phyloP scores from a whole-genome alignment of 78 protist species.

The Planoprotostelium fungivorum region DNA sequence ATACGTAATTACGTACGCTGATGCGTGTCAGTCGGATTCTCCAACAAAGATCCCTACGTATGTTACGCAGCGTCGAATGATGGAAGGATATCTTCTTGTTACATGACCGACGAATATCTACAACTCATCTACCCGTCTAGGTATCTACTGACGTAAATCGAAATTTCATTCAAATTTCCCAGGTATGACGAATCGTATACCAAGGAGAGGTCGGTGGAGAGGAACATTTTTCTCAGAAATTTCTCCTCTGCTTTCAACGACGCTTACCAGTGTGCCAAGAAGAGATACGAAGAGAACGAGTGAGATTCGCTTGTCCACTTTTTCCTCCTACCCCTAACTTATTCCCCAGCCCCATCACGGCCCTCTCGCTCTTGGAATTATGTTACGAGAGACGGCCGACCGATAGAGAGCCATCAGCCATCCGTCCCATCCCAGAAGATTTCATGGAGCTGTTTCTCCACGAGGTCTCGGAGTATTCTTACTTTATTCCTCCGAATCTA shows the following conservation, averaged over 20 bases:
- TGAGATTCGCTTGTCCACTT: no score
- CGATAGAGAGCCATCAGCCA: background rate
- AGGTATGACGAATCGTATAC: background rate
- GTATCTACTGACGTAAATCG: no score
- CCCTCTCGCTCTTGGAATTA: background rate
- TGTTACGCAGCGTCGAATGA: background rate
- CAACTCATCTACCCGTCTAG: background rate
- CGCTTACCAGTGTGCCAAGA: background rate
- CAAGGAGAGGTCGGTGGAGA: background rate
- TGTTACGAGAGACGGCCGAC: background rate
- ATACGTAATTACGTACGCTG: background rate
- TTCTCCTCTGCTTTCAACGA: background rate
- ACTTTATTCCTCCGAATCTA: background rate
- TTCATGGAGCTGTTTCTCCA: background rate
- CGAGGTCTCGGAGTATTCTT: background rate
- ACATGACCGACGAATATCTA: background rate
- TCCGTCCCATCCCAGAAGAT: background rate
- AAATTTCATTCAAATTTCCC: background rate
- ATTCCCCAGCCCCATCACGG: background rate
- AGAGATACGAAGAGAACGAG: background rate
- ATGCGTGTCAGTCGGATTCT: background rate
- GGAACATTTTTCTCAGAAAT: background rate
- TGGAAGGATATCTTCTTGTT: background rate
- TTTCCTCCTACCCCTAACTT: background rate
- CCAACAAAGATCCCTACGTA: background rate